These are phyloP conservation scores for Stipa capillata DNA, from an alignment of 176 grass and related monocot species.

Conservation along the genomic window DNA sequence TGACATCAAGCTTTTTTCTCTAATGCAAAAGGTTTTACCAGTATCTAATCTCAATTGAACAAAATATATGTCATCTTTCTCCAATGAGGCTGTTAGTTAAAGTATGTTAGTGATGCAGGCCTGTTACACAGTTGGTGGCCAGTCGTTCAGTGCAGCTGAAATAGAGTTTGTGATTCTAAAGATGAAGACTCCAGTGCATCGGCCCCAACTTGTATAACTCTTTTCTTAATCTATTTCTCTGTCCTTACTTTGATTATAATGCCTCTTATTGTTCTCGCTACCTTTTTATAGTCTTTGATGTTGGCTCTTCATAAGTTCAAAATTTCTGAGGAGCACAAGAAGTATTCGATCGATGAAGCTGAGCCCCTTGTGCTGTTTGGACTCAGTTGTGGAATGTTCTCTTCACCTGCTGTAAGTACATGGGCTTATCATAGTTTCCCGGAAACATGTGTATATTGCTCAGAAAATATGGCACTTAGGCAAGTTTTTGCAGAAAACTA, in stretches of 20 bases:
- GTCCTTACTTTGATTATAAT: neutral
- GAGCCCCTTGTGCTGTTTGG: slow-evolving; percentile 80
- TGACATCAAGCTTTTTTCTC: slow-evolving; percentile 95
- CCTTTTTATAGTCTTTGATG: slow-evolving; percentile 64
- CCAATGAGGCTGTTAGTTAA: neutral
- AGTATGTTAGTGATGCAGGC: slow-evolving; percentile 40
- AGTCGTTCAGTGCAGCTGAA: slow-evolving; percentile 88
- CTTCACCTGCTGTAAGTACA: slow-evolving; percentile 89
- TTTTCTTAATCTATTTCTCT: slow-evolving; percentile 1
- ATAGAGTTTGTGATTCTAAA: slow-evolving; percentile 95
- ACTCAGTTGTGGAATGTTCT: slow-evolving; percentile 89
- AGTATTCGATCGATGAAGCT: slow-evolving; percentile 54
- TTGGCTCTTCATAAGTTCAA: slow-evolving; percentile 95
- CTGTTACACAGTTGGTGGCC: slow-evolving; percentile 85
- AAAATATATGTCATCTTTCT: neutral
- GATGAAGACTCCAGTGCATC: slow-evolving; percentile 77
- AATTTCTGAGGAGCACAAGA: slow-evolving; percentile 77
- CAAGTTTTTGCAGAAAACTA: neutral
- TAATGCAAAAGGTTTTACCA: slow-evolving; percentile 89
- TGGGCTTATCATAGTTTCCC: neutral
- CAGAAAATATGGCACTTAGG: neutral
- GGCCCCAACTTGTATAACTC: slow-evolving; percentile 70
- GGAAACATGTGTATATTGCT: neutral
- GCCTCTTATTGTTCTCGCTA: slow-evolving; percentile 22
- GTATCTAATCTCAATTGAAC: slow-evolving; percentile 11